Evolutionary conservation across 495 filamentous ascomycete species (phyloP), one percentile per base, ranked within the genome.

Genomic region (Chlorociboria aeruginascens): DNA sequence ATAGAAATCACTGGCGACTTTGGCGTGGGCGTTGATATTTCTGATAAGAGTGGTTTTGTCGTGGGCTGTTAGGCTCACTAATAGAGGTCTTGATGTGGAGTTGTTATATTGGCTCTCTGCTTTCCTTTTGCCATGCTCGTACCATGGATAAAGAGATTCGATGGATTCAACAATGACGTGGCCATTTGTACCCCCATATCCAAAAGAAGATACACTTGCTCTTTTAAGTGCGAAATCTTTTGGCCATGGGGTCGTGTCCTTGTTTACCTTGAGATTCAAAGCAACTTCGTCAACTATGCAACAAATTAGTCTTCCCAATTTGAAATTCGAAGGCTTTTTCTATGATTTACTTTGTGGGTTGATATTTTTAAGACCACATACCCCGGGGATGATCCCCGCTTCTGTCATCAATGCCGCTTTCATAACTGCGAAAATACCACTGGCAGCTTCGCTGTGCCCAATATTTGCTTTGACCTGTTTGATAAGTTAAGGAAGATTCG

Each of bases 141-240:
- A 39, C 17, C 17, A 16, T 12, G 36, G 36, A 12, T 39, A 12
- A 12, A 39, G 17, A 39, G 17, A 12, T 13, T 39, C 11, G 11
- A 39, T 16, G 17, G 36, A 7, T 35, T 82, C 78, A 0, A 83
- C 10, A 34, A 83, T 67, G 3, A 62, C 65, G 50, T 83, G 77
- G 0, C 67, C 66, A 52, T 82, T 82, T 13, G 72, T 60, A 6
- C 79, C 78, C 6, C 78, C 79, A 54, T 70, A 76, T 0, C 79
- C 78, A 44, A 76, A 80, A 66, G 50, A 52, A 31, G 54, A 55
- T 16, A 58, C 43, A 32, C 48, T 52, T 4, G 45, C 46, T n/a
- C n/a, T n/a, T 12, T 52, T 28, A 14, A 34, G 45, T 7, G 12
- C 14, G 1, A 12, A 28, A 8, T 20, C 7, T 25, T 32, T 11